Percentiles rank a stretch among this genome's conserved stretches.
Evolutionary conservation across 148 eudicot genomes (phyloP).

Genomic region (Rhododendron molle): DNA sequence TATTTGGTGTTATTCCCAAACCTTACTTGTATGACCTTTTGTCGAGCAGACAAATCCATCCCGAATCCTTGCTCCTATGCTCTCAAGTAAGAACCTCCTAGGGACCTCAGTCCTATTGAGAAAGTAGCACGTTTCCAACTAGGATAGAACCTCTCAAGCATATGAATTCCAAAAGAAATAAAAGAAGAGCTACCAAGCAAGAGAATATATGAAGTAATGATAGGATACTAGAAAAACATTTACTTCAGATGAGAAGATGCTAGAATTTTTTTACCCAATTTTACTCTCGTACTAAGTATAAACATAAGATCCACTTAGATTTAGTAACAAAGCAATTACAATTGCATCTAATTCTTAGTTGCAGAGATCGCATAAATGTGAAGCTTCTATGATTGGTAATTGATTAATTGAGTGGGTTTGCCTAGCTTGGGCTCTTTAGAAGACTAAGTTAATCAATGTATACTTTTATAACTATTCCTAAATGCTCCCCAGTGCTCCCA

Average conservation of each 20-base stretch:
- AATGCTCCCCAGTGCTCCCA: neutral
- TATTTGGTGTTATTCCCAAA: neutral
- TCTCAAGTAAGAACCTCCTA: neutral
- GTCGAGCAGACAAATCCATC: neutral
- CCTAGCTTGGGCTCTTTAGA: neutral
- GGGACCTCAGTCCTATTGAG: neutral
- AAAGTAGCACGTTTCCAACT: neutral
- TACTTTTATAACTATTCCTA: neutral
- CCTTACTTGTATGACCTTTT: neutral
- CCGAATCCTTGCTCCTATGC: neutral
- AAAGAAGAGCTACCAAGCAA: neutral
- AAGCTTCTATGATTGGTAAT: neutral
- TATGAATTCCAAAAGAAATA: neutral
- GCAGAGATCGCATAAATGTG: neutral
- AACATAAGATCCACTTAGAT: neutral
- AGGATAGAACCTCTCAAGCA: neutral
- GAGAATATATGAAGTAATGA: neutral
- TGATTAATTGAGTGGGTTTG: neutral
- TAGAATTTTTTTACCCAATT: neutral
- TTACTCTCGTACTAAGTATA: neutral
- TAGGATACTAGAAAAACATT: neutral
- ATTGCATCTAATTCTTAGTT: neutral
- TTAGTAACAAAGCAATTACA: neutral
- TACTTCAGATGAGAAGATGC: neutral
- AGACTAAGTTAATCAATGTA: neutral